phyloP scores from a whole-genome alignment of 805 yeast genomes.

The Ogataea wickerhamii region DNA sequence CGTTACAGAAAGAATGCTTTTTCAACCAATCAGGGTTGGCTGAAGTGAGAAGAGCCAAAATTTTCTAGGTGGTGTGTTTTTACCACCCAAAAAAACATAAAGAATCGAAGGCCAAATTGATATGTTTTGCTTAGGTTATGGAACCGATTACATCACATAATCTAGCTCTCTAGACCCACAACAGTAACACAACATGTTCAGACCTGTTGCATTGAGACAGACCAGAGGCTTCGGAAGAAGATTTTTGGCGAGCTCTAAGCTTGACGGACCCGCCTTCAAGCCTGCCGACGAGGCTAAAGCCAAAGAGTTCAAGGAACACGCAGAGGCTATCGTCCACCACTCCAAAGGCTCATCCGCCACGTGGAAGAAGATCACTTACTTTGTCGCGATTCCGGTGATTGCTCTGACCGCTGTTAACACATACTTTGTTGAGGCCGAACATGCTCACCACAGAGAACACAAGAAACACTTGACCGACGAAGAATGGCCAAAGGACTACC shows the following conservation, averaged over 20 bases:
- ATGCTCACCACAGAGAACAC: constrained; percentile 86
- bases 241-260: constrained; percentile 25
- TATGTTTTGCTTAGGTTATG: too few species aligned
- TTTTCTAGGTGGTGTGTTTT: too few species aligned
- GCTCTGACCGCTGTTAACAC: constrained; percentile 75
- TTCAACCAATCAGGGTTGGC: too few species aligned
- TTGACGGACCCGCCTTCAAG: constrained; percentile 43
- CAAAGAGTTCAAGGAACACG: constrained; percentile 57
- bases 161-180: too few species aligned
- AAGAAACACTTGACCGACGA: constrained; percentile 71
- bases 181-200: constrained; percentile 44
- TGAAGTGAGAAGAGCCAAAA: too few species aligned
- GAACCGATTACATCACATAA: too few species aligned
- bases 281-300: constrained; percentile 61
- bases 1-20: too few species aligned
- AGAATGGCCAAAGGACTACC: constrained; percentile 90
- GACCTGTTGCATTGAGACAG: constrained; percentile 36
- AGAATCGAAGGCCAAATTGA: too few species aligned
- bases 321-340: constrained; percentile 71
- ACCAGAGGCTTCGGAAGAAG: constrained; percentile 30
- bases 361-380: constrained; percentile 83
- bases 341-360: constrained; percentile 68
- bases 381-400: constrained; percentile 81
- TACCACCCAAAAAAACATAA: too few species aligned
- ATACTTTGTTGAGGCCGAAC: constrained; percentile 77